Evolutionary conservation across 192 early-diverging fungal genomes (phyloP).

Genomic region (Linnemannia schmuckeri): DNA sequence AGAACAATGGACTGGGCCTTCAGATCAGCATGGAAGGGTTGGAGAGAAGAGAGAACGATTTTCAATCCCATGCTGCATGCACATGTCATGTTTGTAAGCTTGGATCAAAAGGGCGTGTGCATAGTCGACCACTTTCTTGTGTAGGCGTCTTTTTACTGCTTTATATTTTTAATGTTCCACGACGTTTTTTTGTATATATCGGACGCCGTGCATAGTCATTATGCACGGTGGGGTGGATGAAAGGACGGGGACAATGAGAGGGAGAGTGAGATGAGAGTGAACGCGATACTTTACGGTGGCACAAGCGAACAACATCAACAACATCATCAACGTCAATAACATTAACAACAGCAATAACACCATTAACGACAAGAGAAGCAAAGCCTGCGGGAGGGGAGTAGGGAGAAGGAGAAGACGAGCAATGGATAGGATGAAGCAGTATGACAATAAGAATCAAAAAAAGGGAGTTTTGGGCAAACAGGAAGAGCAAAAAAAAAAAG

Average conservation of each 20-base stretch:
- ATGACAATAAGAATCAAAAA: background rate
- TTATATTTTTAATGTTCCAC: slow-evolving; percentile 15
- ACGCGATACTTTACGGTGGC: background rate
- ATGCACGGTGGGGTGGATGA: slow-evolving; percentile 11
- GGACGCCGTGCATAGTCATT: slow-evolving; percentile 27
- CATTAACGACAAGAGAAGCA: background rate
- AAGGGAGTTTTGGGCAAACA: slow-evolving; percentile 6
- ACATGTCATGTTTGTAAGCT: slow-evolving; percentile 24
- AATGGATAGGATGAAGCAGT: background rate
- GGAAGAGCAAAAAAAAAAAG: background rate
- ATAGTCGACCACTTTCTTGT: background rate
- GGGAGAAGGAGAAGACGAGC: background rate
- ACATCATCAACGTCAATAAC: background rate
- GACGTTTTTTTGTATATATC: background rate
- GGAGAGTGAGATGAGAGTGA: background rate
- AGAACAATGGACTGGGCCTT: background rate
- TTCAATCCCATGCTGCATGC: slow-evolving; percentile 32
- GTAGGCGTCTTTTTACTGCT: slow-evolving; percentile 10
- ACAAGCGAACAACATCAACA: slow-evolving; percentile 2
- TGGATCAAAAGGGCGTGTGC: slow-evolving; percentile 4
- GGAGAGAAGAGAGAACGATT: slow-evolving; percentile 19
- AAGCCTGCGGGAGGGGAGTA: background rate
- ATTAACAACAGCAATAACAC: background rate
- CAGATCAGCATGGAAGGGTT: slow-evolving; percentile 1
- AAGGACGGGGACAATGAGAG: background rate